A percentile compares a stretch with the other conserved stretches of the same genome.
Evolutionary conservation across 768 basidiomycete species (phyloP).

Genomic region (Lentinula aciculospora): DNA sequence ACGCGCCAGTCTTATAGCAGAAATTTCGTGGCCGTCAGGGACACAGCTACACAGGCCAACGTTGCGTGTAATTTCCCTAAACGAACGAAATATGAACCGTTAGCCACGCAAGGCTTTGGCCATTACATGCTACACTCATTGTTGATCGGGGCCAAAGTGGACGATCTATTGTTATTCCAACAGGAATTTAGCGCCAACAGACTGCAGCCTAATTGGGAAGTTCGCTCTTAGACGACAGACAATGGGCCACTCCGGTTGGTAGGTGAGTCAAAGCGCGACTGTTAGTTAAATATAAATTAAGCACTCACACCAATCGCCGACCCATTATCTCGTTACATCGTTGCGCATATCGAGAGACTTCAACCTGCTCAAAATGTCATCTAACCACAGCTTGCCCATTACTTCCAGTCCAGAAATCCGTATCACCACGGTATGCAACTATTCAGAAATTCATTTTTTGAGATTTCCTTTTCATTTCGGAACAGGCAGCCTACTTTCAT

Average conservation of each 20-base stretch:
- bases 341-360: too few species aligned
- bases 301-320: too few species aligned
- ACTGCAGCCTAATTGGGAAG: not conserved
- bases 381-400: not conserved
- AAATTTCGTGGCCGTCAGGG: not conserved
- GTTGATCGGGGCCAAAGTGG: not conserved
- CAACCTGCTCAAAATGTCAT: not conserved
- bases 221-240: not conserved
- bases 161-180: not conserved
- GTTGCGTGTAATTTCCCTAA: not conserved
- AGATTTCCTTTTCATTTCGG: not conserved
- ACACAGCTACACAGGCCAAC: not conserved
- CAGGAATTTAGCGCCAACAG: not conserved
- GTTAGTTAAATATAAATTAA: too few species aligned
- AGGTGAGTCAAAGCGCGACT: too few species aligned
- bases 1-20: not conserved
- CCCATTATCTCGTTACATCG: too few species aligned
- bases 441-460: not conserved
- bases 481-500: not conserved
- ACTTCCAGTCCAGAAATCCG: not conserved
- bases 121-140: not conserved
- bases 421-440: not conserved
- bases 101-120: not conserved
- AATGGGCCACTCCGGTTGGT: not conserved
- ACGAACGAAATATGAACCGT: not conserved